Percentiles rank a stretch among this genome's conserved stretches.
phyloP scores from a whole-genome alignment of 1,284 basidiomycete species.

The Boletus smithii region DNA sequence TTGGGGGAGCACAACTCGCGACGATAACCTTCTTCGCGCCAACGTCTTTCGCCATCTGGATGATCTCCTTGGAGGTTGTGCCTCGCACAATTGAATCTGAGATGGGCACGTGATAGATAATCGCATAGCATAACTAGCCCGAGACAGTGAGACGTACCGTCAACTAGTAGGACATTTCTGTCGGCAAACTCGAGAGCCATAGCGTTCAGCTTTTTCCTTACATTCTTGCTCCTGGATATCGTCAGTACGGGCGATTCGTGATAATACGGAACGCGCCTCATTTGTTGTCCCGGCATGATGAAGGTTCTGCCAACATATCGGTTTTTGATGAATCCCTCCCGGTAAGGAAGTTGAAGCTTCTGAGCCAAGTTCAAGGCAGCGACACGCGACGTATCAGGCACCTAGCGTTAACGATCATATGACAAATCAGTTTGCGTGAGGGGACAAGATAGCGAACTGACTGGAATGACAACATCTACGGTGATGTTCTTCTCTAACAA shows the following conservation, averaged over 20 bases:
- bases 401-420: conserved; percentile 39
- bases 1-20: conserved; percentile 96
- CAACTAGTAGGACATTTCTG: conserved; percentile 94
- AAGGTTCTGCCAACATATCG: conserved; percentile 98
- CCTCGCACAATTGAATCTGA: conserved; percentile 97
- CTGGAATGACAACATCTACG: conserved; percentile 96
- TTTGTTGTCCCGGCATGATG: conserved; percentile 99
- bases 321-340: conserved; percentile 99
- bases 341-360: conserved; percentile 85
- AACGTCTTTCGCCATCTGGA: conserved; percentile 99
- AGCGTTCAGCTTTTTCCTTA: conserved; percentile 93
- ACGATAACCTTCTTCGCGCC: conserved; percentile 98
- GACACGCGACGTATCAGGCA: conserved; percentile 95
- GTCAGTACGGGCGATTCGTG: conserved; percentile 5
- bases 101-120: background rate
- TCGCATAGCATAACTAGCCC: background rate
- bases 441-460: conserved; percentile 34
- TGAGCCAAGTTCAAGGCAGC: conserved; percentile 96
- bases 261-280: conserved; percentile 49
- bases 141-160: conserved; percentile 55
- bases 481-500: conserved; percentile 66
- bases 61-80: conserved; percentile 97
- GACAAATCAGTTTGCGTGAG: conserved; percentile 6
- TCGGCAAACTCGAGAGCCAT: conserved; percentile 98
- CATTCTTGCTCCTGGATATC: conserved; percentile 79